phyloP scores from a whole-genome alignment of 768 basidiomycete genomes.

The Suillus alpinus region DNA sequence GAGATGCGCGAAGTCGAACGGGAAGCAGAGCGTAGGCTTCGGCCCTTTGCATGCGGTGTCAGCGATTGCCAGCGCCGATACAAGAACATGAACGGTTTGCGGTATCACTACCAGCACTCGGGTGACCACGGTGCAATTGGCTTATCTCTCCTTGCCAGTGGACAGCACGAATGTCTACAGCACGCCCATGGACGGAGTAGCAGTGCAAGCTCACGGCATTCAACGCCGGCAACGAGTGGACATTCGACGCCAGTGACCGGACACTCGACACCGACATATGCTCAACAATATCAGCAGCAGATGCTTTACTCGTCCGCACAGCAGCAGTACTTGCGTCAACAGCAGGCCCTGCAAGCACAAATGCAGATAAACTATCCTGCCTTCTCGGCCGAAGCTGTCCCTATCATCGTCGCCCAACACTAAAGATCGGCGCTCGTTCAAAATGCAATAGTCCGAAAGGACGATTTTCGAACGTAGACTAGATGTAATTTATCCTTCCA shows the following conservation, averaged over 20 bases:
- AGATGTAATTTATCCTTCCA: conserved; percentile 3
- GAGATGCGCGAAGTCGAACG: conserved; percentile 73
- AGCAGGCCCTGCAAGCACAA: conserved; percentile 31
- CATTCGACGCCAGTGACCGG: conserved; percentile 30
- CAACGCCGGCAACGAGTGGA: conserved; percentile 29
- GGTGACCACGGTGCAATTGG: conserved; percentile 94
- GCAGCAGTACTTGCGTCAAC: conserved; percentile 35
- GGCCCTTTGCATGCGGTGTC: conserved; percentile 89
- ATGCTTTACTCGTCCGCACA: conserved; percentile 36
- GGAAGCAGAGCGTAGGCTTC: conserved; percentile 78
- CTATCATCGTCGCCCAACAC: background rate
- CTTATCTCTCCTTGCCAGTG: conserved; percentile 75
- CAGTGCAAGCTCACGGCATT: conserved; percentile 30
- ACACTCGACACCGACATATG: conserved; percentile 29
- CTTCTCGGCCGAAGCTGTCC: background rate
- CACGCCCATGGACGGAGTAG: conserved; percentile 30
- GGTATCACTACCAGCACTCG: conserved; percentile 96
- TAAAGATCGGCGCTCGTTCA: background rate
- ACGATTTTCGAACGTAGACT: background rate
- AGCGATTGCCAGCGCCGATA: conserved; percentile 86
- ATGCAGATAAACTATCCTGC: conserved; percentile 22
- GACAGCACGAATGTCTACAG: conserved; percentile 57
- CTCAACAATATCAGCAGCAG: conserved; percentile 35
- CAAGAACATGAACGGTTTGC: conserved; percentile 97
- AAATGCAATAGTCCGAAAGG: background rate